Evolutionary conservation across 2,329 filamentous ascomycete species (phyloP).

Genomic region (Xylaria sp.): DNA sequence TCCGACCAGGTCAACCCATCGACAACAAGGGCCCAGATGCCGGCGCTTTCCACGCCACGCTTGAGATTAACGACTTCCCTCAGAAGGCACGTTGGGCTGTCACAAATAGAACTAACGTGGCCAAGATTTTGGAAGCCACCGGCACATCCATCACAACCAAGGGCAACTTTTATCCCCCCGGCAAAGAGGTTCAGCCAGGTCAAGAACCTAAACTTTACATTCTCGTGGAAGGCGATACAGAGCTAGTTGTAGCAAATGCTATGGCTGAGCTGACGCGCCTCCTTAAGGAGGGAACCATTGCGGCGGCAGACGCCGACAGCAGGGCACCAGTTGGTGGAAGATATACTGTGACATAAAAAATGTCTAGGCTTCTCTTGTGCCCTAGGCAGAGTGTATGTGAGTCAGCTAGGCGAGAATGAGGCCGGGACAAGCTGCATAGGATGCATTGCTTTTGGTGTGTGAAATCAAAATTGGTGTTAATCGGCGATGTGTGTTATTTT

Average conservation of each 20-base stretch:
- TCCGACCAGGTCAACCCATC: constrained; percentile 91
- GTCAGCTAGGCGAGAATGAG: not conserved
- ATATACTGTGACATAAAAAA: constrained; percentile 80
- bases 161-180: constrained; percentile 85
- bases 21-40: constrained; percentile 99
- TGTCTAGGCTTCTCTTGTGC: constrained; percentile 30
- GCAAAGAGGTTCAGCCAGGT: constrained; percentile 80
- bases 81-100: constrained; percentile 99
- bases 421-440: not conserved
- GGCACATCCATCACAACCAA: constrained; percentile 98
- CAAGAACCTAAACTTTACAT: constrained; percentile 97
- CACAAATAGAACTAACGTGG: constrained; percentile 97
- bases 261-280: constrained; percentile 90
- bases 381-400: not conserved
- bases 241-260: constrained; percentile 88
- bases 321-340: constrained; percentile 81
- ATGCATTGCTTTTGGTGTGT: not conserved
- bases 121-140: constrained; percentile 95
- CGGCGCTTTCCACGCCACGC: constrained; percentile 93
- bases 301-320: constrained; percentile 86
- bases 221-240: constrained; percentile 95
- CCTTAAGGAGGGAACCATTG: constrained; percentile 89
- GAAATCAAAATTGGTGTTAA: constrained; percentile 30
- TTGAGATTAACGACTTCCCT: constrained; percentile 99
- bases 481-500: constrained; percentile 12